These are phyloP conservation scores for Emmonsiellopsis sp. DNA, from an alignment of 2,329 filamentous ascomycete species.

Conservation along the genomic window DNA sequence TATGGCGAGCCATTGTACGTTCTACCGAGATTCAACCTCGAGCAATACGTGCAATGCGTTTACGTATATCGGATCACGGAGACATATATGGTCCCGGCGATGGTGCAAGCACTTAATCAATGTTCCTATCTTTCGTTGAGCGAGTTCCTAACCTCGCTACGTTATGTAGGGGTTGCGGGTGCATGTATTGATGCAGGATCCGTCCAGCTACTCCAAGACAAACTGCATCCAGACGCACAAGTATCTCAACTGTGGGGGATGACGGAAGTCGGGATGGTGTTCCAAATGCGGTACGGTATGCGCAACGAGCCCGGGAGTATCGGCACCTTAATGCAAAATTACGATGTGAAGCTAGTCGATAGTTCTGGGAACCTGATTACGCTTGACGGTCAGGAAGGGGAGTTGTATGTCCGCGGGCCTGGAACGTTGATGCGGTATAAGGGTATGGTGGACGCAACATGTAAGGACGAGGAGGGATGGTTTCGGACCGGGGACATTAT, in stretches of 20 bases:
- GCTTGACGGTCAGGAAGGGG: constrained; percentile 37
- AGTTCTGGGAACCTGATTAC: constrained; percentile 46
- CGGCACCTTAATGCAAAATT: constrained; percentile 35
- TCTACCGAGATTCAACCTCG: constrained; percentile 39
- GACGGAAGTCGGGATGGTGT: constrained; percentile 43
- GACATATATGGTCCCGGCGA: constrained; percentile 43
- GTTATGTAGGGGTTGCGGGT: constrained; percentile 30
- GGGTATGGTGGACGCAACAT: constrained; percentile 40
- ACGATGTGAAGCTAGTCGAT: constrained; percentile 45
- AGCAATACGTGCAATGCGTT: constrained; percentile 36
- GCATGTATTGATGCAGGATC: constrained; percentile 41
- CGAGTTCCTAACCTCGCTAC: constrained; percentile 36
- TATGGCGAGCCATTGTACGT: constrained; percentile 32
- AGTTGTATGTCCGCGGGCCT: constrained; percentile 45
- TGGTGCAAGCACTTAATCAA: constrained; percentile 40
- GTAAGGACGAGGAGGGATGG: constrained; percentile 37
- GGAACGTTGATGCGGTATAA: constrained; percentile 45
- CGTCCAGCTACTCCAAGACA: constrained; percentile 36
- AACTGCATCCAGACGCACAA: constrained; percentile 30
- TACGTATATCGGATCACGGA: constrained; percentile 43
- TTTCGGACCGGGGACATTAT: constrained; percentile 50
- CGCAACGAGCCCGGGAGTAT: constrained; percentile 39
- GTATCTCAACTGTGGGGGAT: constrained; percentile 47
- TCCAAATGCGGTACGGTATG: constrained; percentile 34
- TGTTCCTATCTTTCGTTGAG: constrained; percentile 32